Evolutionary conservation across 768 basidiomycete genomes (phyloP), one percentile per base, ranked within the genome.

Genomic region (Amanita pallidorosea): DNA sequence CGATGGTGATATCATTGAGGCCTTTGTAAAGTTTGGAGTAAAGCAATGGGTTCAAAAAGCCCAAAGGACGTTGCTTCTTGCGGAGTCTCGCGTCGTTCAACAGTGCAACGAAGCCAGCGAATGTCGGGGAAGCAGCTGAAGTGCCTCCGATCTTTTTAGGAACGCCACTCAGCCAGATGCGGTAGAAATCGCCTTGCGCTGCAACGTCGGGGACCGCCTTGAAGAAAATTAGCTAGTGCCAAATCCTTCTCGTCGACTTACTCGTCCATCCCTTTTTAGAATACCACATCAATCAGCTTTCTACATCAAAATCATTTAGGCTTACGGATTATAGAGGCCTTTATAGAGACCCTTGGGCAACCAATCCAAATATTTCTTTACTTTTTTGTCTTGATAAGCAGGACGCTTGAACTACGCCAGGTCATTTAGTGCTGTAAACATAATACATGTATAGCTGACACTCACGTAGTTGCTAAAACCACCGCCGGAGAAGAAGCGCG

Each of bases 381-480:
- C 76, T 1, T 64, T 70, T 9, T 36, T 35, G 0, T 71, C 52
- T 55, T 82, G 80, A 56, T 77, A 81, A 1, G 42, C 15, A 55
- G 57, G 57, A 20, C 45, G 55, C 60, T 40, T 17, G 45, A 63
- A 63, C 61, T 63, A 18, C 9, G 34, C 15, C 15, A 35, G 15
- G 7, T 34, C 18, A 34, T 51, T 56, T 22, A 17, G 7, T n/a
- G n/a, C 11, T 23, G 17, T 2, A 23, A 40, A 17, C 5, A 7
- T 2, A 17, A 9, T n/a, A 12, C 12, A 9, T 18, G 33, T 12
- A 17, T n/a, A 8, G 33, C 34, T n/a, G 4, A 2, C 12, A 45
- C 71, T 55, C 29, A 83, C 82, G 49, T 77, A 76, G 55, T 82
- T 70, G 61, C 82, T 84, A 67, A 87, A 88, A 15, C 85, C 84